phyloP scores from a whole-genome alignment of 306 rosid genomes.

The Cucumis sativus region DNA sequence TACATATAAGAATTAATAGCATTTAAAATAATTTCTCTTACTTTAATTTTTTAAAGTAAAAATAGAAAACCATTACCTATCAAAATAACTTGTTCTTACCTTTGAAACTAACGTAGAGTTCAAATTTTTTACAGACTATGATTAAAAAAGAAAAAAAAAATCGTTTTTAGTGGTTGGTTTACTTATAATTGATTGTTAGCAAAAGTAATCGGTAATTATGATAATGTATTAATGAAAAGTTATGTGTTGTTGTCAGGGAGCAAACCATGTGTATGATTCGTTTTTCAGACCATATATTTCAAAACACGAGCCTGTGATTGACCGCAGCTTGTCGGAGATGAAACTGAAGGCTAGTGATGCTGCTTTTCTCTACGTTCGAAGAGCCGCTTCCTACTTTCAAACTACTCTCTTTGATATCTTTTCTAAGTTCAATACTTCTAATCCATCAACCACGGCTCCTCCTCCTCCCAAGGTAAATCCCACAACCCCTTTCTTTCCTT shows the following conservation, averaged over 20 bases:
- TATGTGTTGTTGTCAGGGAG: slow-evolving; percentile 51
- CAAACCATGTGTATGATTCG: slow-evolving; percentile 68
- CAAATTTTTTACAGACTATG: too few relatives aligned
- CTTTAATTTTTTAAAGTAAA: too few relatives aligned
- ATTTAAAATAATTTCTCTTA: too few relatives aligned
- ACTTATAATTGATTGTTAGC: too few relatives aligned
- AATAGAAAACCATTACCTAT: too few relatives aligned
- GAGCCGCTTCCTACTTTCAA: slow-evolving; percentile 66
- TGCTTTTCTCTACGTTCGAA: slow-evolving; percentile 57
- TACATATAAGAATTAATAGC: too few relatives aligned
- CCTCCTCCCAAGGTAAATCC: slow-evolving; percentile 40
- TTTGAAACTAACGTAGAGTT: too few relatives aligned
- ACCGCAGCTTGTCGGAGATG: slow-evolving; percentile 63
- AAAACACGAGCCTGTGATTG: slow-evolving; percentile 71
- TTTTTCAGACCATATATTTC: slow-evolving; percentile 82
- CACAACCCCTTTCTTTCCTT: neutral
- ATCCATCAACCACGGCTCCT: slow-evolving; percentile 52
- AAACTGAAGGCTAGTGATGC: slow-evolving; percentile 67
- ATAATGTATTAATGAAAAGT: neutral
- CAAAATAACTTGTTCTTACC: too few relatives aligned
- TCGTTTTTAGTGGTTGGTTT: neutral
- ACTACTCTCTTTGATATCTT: slow-evolving; percentile 54
- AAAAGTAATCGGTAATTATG: neutral
- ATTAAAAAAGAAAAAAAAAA: too few relatives aligned
- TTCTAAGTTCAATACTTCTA: slow-evolving; percentile 46